phyloP scores from a whole-genome alignment of 495 filamentous ascomycete genomes.

The Aspergillus cristatus region DNA sequence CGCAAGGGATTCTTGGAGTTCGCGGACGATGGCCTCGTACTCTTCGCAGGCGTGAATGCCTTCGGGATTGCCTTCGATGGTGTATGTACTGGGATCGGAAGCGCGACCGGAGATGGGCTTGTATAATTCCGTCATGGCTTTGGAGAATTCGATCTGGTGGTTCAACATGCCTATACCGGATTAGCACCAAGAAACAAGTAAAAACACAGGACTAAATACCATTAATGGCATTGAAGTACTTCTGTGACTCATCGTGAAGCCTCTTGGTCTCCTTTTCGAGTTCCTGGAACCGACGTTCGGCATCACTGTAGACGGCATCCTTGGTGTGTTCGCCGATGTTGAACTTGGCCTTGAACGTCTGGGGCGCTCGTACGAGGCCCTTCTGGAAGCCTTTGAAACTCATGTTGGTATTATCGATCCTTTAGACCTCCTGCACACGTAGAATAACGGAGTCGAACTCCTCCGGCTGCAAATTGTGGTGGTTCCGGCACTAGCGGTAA shows the following conservation, averaged over 20 bases:
- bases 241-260: slow-evolving; percentile 89
- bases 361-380: slow-evolving; percentile 77
- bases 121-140: slow-evolving; percentile 92
- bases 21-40: slow-evolving; percentile 85
- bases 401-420: slow-evolving; percentile 44
- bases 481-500: too few relatives aligned
- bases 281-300: slow-evolving; percentile 88
- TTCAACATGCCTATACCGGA: slow-evolving; percentile 66
- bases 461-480: too few relatives aligned
- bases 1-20: slow-evolving; percentile 76
- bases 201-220: slow-evolving; percentile 33
- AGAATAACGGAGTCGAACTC: not conserved
- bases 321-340: slow-evolving; percentile 90
- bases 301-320: slow-evolving; percentile 89
- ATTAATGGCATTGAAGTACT: slow-evolving; percentile 95
- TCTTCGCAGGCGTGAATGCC: slow-evolving; percentile 94
- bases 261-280: slow-evolving; percentile 93
- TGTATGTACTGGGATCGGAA: slow-evolving; percentile 80
- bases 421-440: too few relatives aligned
- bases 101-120: slow-evolving; percentile 94
- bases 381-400: slow-evolving; percentile 96
- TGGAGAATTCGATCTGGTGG: slow-evolving; percentile 97
- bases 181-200: too few relatives aligned
- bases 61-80: slow-evolving; percentile 79
- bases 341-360: slow-evolving; percentile 83